Base-by-base conservation (phyloP, 2,329 filamentous ascomycete genomes). In the Colletotrichum shisoi region DNA sequence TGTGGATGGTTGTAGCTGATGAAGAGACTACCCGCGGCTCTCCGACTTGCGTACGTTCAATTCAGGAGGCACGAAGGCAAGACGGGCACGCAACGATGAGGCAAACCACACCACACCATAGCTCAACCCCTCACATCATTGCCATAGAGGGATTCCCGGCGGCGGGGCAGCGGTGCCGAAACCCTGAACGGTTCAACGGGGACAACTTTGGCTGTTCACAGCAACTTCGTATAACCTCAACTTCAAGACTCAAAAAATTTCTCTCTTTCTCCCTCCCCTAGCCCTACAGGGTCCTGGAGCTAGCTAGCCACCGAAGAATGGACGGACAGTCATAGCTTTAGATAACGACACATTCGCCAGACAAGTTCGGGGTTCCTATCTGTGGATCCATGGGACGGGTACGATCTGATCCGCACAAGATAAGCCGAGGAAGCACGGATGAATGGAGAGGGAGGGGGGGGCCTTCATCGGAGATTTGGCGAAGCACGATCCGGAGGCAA, bases 351-450 rank as follows among this genome's bases (percentile, higher is more conserved):
- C 46, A 45, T 34, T 34, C 15, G 19, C 44, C 19, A 5, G 19
- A 39, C 21, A 19, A 21, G 7, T 51, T 45, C 49, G n/a, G 15
- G 56, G 58, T 31, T 46, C 49, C 66, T 68, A 68, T 68, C 66
- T 67, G 62, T 68, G 63, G 66, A 62, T 67, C 66, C 53, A 19
- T 39, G 37, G 24, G 34, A 66, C 44, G 44, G 51, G 44, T 59
- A 68, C 65, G 65, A 68, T 68, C 65, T 65, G 61, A 65, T 60
- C 56, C 65, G 56, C 61, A 51, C 44, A 68, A 68, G 63, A 67
- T 67, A 67, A 57, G 53, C 51, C 37, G n/a, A 58, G 44, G 17
- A n/a, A 67, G 60, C 54, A 67, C 64, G 54, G 61, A 57, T 49
- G 56, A 68, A 65, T 59, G 37, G 49, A 42, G 34, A 15, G 9